Conservation (phyloP, 495 filamentous ascomycete species). For the Trichocladium antarcticum region DNA sequence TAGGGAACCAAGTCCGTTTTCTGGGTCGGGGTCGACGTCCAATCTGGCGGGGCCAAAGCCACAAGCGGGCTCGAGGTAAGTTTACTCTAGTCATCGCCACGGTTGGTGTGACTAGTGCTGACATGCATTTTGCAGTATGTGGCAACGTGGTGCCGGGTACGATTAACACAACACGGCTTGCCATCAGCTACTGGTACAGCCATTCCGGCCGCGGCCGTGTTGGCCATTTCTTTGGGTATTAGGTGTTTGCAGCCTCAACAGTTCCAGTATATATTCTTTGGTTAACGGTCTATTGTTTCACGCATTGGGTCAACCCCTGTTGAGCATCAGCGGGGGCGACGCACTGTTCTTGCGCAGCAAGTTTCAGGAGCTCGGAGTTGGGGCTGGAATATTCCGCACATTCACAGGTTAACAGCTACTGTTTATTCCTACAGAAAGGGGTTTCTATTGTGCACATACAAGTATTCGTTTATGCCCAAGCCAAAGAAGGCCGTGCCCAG, state of each 20-base stretch:
- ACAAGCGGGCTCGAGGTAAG: slow-evolving; percentile 31
- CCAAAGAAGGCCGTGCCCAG: no score
- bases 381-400: no score
- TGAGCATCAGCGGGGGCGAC: no score
- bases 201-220: no score
- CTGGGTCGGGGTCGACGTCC: slow-evolving; percentile 6
- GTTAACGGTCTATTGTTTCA: background rate
- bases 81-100: background rate
- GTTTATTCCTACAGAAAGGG: no score
- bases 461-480: no score
- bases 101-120: slow-evolving; percentile 5
- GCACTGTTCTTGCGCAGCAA: no score
- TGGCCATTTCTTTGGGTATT: background rate
- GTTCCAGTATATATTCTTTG: background rate
- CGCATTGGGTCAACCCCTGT: background rate
- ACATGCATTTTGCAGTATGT: slow-evolving; percentile 26
- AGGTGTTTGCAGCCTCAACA: background rate
- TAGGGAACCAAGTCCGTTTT: slow-evolving; percentile 18
- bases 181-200: no score
- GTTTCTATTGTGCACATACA: no score
- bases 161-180: no score
- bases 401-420: no score
- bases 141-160: slow-evolving; percentile 48
- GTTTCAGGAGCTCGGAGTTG: no score
- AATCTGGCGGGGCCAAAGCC: background rate